Conservation (phyloP, 2,329 filamentous ascomycete species). For the Aphanoascus verrucosus region DNA sequence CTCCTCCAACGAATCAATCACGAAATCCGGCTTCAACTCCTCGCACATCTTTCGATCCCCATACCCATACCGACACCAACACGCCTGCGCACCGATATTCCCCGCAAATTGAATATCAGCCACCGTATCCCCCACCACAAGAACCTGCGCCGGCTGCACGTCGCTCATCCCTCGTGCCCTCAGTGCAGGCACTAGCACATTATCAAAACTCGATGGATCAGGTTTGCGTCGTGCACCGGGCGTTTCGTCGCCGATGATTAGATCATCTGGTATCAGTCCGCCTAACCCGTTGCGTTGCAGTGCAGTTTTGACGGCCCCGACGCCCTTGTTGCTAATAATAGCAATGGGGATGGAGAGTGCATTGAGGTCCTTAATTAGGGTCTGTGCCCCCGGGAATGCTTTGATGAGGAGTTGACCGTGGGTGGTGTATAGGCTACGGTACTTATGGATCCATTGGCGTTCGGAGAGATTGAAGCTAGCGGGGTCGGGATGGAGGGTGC, state of each 20-base stretch:
- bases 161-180: not conserved
- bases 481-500: slow-evolving; percentile 4
- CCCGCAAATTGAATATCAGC: slow-evolving; percentile 13
- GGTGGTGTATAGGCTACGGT: slow-evolving; percentile 10
- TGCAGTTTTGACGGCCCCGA: slow-evolving; percentile 10
- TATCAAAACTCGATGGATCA: slow-evolving; percentile 10
- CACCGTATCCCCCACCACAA: slow-evolving; percentile 12
- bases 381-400: slow-evolving; percentile 9
- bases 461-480: not conserved
- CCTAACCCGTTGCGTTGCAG: slow-evolving; percentile 9
- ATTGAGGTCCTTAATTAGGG: slow-evolving; percentile 5
- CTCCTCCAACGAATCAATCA: slow-evolving; percentile 9
- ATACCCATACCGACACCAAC: slow-evolving; percentile 13
- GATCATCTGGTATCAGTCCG: slow-evolving; percentile 3
- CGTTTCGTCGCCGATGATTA: slow-evolving; percentile 13
- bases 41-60: slow-evolving; percentile 9
- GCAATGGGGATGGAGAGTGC: not conserved
- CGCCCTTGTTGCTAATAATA: slow-evolving; percentile 14
- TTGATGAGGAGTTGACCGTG: slow-evolving; percentile 12
- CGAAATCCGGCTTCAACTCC: slow-evolving; percentile 8
- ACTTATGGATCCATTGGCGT: slow-evolving; percentile 11
- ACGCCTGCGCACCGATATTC: slow-evolving; percentile 9
- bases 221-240: slow-evolving; percentile 11
- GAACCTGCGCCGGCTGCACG: not conserved
- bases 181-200: slow-evolving; percentile 11